Percentiles rank a stretch among this genome's conserved stretches.
Evolutionary conservation across 2,329 filamentous ascomycete genomes (phyloP).

Genomic region (Fusarium sp.): DNA sequence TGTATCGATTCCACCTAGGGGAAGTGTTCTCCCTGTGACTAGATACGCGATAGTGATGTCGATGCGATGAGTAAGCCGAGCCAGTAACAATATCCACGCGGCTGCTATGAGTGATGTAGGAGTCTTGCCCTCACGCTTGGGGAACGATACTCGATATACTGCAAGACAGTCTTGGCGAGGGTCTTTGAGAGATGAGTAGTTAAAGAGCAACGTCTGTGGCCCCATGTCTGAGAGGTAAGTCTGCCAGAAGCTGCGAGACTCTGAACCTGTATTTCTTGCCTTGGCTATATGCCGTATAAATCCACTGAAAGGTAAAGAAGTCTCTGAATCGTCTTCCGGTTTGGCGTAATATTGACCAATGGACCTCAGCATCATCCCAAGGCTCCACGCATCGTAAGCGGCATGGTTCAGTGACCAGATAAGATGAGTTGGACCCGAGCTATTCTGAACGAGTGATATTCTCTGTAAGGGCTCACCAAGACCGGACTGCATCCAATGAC

Average conservation of each 20-base stretch:
- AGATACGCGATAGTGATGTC: neutral
- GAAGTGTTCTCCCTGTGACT: neutral
- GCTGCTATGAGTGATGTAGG: neutral
- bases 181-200: neutral
- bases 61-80: neutral
- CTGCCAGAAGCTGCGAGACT: neutral
- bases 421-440: neutral
- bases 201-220: neutral
- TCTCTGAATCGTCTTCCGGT: neutral
- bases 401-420: neutral
- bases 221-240: neutral
- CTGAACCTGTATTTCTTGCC: neutral
- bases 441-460: neutral
- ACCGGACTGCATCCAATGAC: neutral
- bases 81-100: neutral
- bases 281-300: neutral
- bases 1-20: neutral
- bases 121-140: neutral
- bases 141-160: neutral
- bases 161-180: neutral
- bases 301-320: neutral
- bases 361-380: neutral
- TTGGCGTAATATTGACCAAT: neutral
- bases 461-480: neutral
- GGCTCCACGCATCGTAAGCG: neutral